Evolutionary conservation across 306 rosid species (phyloP).

Genomic region (Rosa rugosa): DNA sequence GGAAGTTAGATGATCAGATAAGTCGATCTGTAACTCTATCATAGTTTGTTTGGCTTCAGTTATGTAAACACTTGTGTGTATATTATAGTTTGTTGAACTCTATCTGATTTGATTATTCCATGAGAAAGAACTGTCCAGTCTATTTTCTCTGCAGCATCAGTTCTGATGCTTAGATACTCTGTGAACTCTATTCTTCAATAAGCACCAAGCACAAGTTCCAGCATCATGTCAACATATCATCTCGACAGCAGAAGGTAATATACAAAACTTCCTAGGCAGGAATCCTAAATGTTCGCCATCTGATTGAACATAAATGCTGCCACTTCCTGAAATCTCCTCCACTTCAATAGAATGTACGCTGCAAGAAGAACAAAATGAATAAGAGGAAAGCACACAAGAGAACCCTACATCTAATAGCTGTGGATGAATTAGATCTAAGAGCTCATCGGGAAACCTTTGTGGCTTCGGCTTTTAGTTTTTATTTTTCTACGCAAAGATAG

Average conservation of each 20-base stretch:
- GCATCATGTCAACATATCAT: slow-evolving; percentile 62
- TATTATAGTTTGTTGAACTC: neutral
- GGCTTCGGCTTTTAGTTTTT: neutral
- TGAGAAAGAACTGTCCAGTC: neutral
- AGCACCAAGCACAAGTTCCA: neutral
- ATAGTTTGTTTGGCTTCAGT: neutral
- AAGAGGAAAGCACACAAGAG: neutral
- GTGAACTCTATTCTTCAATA: neutral
- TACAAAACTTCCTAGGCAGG: slow-evolving; percentile 71
- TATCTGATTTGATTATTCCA: slow-evolving; percentile 5
- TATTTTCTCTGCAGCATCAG: neutral
- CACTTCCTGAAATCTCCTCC: slow-evolving; percentile 63
- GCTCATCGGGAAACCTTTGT: neutral
- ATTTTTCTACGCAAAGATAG: neutral
- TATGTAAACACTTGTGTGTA: neutral
- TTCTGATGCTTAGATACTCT: neutral
- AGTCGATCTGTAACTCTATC: neutral
- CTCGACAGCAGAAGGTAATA: slow-evolving; percentile 77
- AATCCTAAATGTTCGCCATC: slow-evolving; percentile 93
- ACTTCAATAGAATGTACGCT: slow-evolving; percentile 75
- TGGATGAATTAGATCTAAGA: neutral
- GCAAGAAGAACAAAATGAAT: slow-evolving; percentile 16
- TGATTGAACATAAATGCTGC: slow-evolving; percentile 70
- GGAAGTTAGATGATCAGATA: neutral
- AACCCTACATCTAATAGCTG: neutral